Evolutionary conservation across 495 filamentous ascomycete species (phyloP).

Genomic region (Podospora comata): DNA sequence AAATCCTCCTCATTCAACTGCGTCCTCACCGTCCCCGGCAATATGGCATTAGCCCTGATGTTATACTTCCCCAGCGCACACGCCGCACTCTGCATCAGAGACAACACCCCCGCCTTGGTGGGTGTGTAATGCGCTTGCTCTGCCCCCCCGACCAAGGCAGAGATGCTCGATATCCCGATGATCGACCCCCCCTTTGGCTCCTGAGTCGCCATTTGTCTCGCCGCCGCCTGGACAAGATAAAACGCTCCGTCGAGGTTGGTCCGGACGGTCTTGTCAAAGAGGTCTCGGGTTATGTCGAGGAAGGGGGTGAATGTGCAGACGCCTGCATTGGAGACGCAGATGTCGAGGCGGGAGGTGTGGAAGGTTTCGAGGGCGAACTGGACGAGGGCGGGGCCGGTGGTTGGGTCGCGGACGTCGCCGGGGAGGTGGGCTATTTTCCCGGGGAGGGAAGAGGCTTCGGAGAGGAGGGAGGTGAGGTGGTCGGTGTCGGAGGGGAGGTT

Average conservation of each 20-base stretch:
- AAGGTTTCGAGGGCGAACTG: constrained; percentile 55
- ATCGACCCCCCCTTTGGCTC: constrained; percentile 66
- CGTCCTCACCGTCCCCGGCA: constrained; percentile 83
- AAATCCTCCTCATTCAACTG: constrained; percentile 86
- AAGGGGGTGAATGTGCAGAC: constrained; percentile 83
- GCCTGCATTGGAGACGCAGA: constrained; percentile 87
- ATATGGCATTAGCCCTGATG: constrained; percentile 79
- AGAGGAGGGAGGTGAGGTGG: constrained; percentile 53
- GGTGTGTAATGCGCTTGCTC: constrained; percentile 85
- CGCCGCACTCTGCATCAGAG: constrained; percentile 81
- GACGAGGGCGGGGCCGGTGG: constrained; percentile 59
- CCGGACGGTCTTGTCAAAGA: constrained; percentile 61
- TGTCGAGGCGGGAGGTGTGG: constrained; percentile 55
- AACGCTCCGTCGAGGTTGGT: constrained; percentile 87
- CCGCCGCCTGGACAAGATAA: constrained; percentile 79
- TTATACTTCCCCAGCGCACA: constrained; percentile 71
- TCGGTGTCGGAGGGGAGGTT: constrained; percentile 51
- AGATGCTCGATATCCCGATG: constrained; percentile 85
- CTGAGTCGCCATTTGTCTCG: constrained; percentile 71
- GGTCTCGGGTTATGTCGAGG: constrained; percentile 61
- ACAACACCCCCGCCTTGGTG: constrained; percentile 81
- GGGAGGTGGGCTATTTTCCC: constrained; percentile 55
- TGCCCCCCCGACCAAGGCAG: constrained; percentile 77
- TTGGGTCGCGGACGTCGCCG: constrained; percentile 64
- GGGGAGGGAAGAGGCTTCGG: constrained; percentile 48